Conservation (phyloP, 495 filamentous ascomycete genomes). For the Tetracladium setigerum region DNA sequence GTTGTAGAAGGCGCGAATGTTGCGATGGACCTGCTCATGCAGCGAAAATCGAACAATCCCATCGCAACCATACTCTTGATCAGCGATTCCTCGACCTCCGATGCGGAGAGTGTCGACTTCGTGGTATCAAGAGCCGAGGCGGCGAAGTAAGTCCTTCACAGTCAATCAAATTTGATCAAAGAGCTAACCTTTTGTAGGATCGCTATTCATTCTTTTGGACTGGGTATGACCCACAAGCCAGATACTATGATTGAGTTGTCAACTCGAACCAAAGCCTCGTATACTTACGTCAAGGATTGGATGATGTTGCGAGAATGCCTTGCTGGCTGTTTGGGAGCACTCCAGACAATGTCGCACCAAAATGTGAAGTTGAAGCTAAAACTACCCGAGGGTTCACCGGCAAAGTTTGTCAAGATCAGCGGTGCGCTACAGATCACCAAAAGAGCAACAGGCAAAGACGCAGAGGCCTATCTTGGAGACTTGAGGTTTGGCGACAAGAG, state of each 20-base stretch:
- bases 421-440: conserved; percentile 96
- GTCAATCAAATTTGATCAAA: background rate
- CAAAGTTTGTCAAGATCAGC: conserved; percentile 97
- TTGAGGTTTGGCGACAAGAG: conserved; percentile 95
- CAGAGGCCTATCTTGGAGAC: conserved; percentile 88
- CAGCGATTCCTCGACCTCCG: conserved; percentile 97
- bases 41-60: conserved; percentile 92
- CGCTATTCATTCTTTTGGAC: conserved; percentile 91
- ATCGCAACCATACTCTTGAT: conserved; percentile 95
- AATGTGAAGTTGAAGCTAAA: conserved; percentile 96
- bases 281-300: conserved; percentile 99
- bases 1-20: conserved; percentile 98
- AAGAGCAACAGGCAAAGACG: conserved; percentile 92
- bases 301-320: conserved; percentile 99
- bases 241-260: conserved; percentile 98
- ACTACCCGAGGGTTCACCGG: conserved; percentile 91
- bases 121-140: conserved; percentile 97
- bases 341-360: conserved; percentile 96
- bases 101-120: conserved; percentile 94
- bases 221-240: conserved; percentile 95
- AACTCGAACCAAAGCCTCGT: conserved; percentile 90
- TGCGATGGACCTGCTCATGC: conserved; percentile 98
- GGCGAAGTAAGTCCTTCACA: conserved; percentile 64
- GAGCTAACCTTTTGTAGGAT: conserved; percentile 47
- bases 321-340: conserved; percentile 86